These are phyloP conservation scores for Chaetoceros muelleri DNA, from an alignment of 108 stramenopile species.

Conservation along the genomic window DNA sequence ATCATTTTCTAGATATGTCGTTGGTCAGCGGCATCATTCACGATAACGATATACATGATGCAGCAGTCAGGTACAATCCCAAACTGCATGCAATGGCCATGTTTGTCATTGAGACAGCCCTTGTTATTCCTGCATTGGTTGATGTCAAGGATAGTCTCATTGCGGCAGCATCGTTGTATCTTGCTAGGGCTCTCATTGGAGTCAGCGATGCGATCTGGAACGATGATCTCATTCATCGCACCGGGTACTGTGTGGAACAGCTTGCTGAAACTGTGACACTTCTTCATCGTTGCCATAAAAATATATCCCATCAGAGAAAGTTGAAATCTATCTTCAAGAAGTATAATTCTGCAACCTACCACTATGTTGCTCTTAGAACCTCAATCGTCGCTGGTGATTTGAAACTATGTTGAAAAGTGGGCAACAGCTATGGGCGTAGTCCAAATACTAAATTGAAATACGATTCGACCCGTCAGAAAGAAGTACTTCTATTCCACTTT, in stretches of 20 bases:
- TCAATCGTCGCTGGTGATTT: not conserved
- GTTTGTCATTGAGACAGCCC: not conserved
- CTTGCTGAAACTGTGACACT: not conserved
- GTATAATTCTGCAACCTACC: not conserved
- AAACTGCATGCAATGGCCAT: not conserved
- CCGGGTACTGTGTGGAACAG: not conserved
- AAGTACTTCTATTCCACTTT: no score
- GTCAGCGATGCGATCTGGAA: conserved; percentile 14
- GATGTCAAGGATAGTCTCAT: not conserved
- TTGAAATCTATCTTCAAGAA: not conserved
- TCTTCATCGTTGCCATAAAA: not conserved
- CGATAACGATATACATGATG: not conserved
- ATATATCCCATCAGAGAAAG: not conserved
- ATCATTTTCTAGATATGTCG: not conserved
- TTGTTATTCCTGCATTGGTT: not conserved
- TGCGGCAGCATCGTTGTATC: not conserved
- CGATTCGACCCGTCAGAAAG: no score
- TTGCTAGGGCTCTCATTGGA: not conserved
- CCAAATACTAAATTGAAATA: no score
- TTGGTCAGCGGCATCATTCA: not conserved
- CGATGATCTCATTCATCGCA: conserved; percentile 13
- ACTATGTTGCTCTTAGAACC: not conserved
- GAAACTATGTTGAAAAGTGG: not conserved
- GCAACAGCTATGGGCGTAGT: not conserved
- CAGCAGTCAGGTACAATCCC: not conserved